Conservation (phyloP, 805 yeast genomes). For the Nakazawaea populi region DNA sequence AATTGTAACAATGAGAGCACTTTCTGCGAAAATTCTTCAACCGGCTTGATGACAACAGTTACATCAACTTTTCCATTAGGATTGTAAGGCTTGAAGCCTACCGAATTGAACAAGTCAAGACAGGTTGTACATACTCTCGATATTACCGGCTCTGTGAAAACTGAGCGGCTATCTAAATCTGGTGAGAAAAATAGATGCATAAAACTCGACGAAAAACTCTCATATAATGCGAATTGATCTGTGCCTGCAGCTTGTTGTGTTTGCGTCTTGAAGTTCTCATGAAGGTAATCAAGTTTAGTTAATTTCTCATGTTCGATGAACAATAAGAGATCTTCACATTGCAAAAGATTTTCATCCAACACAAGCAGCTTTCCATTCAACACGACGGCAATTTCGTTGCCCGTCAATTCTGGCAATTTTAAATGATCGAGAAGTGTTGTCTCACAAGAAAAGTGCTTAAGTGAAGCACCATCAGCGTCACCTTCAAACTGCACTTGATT, state of each 20-base stretch:
- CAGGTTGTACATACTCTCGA: conserved; percentile 15
- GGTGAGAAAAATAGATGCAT: conserved; percentile 10
- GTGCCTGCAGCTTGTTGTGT: background rate
- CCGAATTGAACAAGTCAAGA: background rate
- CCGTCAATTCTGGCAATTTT: background rate
- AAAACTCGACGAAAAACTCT: conserved; percentile 37
- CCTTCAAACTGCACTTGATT: no score
- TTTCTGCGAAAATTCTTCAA: conserved; percentile 62
- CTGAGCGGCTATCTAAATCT: background rate
- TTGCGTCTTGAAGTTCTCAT: conserved; percentile 16
- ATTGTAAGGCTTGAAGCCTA: background rate
- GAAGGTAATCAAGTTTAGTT: conserved; percentile 30
- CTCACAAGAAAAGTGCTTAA: background rate
- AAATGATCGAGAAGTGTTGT: background rate
- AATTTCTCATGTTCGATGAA: conserved; percentile 41
- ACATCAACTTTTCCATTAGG: conserved; percentile 37
- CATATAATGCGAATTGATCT: conserved; percentile 43
- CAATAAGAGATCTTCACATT: conserved; percentile 24
- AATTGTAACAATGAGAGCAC: conserved; percentile 36
- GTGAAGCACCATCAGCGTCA: no score
- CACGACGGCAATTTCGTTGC: conserved; percentile 24
- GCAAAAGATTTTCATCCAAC: conserved; percentile 1
- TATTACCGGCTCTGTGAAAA: background rate
- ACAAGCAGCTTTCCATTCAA: conserved; percentile 49
- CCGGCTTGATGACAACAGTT: conserved; percentile 63